Evolutionary conservation across 306 rosid genomes (phyloP).

Genomic region (Vigna radiata): DNA sequence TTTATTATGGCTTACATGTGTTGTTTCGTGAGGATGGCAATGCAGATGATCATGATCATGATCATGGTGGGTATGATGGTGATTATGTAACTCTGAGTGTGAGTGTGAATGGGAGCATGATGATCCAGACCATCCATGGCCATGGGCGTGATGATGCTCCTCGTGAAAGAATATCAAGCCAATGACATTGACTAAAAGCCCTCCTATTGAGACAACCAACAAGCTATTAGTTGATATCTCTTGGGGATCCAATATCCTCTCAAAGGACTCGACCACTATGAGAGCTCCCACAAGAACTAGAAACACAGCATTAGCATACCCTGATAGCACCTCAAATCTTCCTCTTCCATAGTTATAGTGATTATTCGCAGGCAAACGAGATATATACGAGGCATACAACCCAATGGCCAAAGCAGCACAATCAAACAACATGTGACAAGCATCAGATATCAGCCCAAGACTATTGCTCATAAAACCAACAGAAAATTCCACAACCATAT

Average conservation of each 20-base stretch:
- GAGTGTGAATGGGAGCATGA: conserved; percentile 70
- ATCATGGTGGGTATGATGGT: conserved; percentile 46
- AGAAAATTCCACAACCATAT: conserved; percentile 93
- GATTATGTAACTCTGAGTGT: conserved; percentile 17
- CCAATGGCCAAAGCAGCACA: conserved; percentile 99
- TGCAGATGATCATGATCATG: conserved; percentile 44
- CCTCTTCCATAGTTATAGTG: conserved; percentile 89
- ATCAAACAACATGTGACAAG: conserved; percentile 97
- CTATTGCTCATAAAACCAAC: conserved; percentile 96
- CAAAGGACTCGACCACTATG: conserved; percentile 87
- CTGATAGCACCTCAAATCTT: conserved; percentile 93
- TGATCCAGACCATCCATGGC: conserved; percentile 80
- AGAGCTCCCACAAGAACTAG: conserved; percentile 90
- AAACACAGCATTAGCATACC: conserved; percentile 89
- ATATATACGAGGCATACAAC: conserved; percentile 90
- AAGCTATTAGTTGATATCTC: conserved; percentile 86
- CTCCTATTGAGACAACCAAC: conserved; percentile 85
- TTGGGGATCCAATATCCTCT: conserved; percentile 95
- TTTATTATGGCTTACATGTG: conserved; percentile 47
- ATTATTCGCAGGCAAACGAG: conserved; percentile 85
- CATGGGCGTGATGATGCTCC: conserved; percentile 98
- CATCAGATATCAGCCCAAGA: conserved; percentile 93
- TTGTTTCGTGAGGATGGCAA: conserved; percentile 41
- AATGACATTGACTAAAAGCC: conserved; percentile 80
- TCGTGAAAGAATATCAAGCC: conserved; percentile 93